Evolutionary conservation across 139 green algal species (phyloP).

Genomic region (Nannochloris sp.): DNA sequence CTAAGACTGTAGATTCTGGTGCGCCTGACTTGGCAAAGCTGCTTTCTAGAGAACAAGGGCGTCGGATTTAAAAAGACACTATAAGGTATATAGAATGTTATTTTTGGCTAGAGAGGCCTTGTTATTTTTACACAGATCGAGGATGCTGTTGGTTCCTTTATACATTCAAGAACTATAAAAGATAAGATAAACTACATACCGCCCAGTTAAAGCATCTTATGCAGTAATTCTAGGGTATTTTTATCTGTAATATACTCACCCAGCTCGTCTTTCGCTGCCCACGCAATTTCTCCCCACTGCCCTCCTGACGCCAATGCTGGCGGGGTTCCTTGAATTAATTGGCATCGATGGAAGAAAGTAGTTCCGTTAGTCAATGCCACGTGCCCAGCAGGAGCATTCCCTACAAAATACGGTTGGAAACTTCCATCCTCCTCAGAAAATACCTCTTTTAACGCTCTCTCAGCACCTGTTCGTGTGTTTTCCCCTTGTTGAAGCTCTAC

Average conservation of each 20-base stretch:
- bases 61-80: too few species aligned
- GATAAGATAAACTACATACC: too few species aligned
- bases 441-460: conserved; percentile 25
- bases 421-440: conserved; percentile 4
- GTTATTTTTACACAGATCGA: too few species aligned
- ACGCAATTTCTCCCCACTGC: conserved; percentile 21
- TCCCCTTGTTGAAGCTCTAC: conserved; percentile 15
- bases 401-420: conserved; percentile 40
- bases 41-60: not conserved
- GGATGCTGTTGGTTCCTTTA: too few species aligned
- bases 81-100: too few species aligned
- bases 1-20: not conserved
- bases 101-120: too few species aligned
- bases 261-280: conserved; percentile 41
- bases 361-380: not conserved
- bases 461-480: conserved; percentile 31
- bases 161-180: too few species aligned
- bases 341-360: conserved; percentile 31
- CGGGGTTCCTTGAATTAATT: conserved; percentile 23
- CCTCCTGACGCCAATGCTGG: conserved; percentile 5
- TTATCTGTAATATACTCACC: conserved; percentile 21
- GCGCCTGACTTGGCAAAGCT: not conserved
- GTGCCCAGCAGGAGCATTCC: conserved; percentile 38
- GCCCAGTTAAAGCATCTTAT: conserved; percentile 30
- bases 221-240: conserved; percentile 12